Conservation (phyloP, 1,284 basidiomycete species). For the Meira miltonrushii region DNA sequence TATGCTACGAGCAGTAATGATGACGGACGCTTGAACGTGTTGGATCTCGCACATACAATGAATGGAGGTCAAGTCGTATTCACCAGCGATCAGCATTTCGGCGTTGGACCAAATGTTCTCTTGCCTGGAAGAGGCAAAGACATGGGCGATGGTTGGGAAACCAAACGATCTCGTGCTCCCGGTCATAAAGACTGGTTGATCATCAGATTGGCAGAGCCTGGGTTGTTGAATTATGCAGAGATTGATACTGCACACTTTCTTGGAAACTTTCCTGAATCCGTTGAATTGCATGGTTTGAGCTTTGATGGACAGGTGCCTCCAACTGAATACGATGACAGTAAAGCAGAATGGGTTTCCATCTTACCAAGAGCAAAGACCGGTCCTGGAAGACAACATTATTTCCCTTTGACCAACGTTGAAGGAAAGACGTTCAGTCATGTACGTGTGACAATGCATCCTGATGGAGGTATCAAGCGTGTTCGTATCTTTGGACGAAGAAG, state of each 20-base stretch:
- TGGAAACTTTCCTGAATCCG: slow-evolving; percentile 83
- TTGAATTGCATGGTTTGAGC: slow-evolving; percentile 66
- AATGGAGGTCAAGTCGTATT: slow-evolving; percentile 77
- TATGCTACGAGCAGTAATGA: slow-evolving; percentile 19
- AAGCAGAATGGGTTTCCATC: slow-evolving; percentile 65
- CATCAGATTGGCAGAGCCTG: slow-evolving; percentile 66
- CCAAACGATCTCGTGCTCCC: slow-evolving; percentile 73
- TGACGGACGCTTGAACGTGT: slow-evolving; percentile 56
- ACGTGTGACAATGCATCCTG: slow-evolving; percentile 81
- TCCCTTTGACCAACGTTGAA: slow-evolving; percentile 66
- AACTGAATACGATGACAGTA: slow-evolving; percentile 12
- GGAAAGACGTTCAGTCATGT: slow-evolving; percentile 70
- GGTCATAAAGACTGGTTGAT: slow-evolving; percentile 87
- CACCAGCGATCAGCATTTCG: slow-evolving; percentile 82
- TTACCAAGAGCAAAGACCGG: slow-evolving; percentile 75
- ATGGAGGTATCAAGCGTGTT: slow-evolving; percentile 90
- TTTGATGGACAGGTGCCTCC: slow-evolving; percentile 7
- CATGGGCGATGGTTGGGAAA: slow-evolving; percentile 99
- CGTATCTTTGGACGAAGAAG: slow-evolving; percentile 70
- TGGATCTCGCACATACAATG: slow-evolving; percentile 82
- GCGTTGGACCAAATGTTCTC: slow-evolving; percentile 81
- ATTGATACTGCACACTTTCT: slow-evolving; percentile 94
- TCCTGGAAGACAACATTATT: slow-evolving; percentile 82
- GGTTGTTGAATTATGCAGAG: slow-evolving; percentile 71
- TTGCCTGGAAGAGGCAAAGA: slow-evolving; percentile 80